Conservation (phyloP, 805 yeast species). For the Lipomyces starkeyi region DNA sequence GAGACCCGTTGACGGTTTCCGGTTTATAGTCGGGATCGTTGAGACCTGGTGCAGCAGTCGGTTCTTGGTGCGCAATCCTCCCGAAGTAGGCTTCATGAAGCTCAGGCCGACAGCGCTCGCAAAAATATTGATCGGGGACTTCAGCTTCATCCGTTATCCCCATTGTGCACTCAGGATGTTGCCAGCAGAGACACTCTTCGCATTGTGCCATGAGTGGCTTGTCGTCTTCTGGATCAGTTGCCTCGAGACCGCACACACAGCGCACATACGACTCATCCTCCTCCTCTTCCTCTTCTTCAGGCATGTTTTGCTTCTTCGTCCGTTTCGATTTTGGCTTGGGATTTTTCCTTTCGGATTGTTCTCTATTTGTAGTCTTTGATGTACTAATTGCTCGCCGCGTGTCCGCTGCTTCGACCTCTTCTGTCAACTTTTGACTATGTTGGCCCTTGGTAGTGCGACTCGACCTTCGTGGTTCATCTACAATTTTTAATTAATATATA, state of each 20-base stretch:
- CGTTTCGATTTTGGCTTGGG: constrained; percentile 11
- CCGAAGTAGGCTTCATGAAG: constrained; percentile 24
- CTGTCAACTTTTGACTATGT: constrained; percentile 40
- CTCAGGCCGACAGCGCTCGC: constrained; percentile 58
- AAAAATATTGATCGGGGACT: constrained; percentile 60
- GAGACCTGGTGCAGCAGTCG: background rate
- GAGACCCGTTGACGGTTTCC: background rate
- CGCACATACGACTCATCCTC: constrained; percentile 40
- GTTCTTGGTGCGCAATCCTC: background rate
- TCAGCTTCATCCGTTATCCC: constrained; percentile 50
- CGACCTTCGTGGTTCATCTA: constrained; percentile 47
- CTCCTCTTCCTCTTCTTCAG: constrained; percentile 30
- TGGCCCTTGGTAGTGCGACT: constrained; percentile 50
- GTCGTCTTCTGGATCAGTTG: constrained; percentile 44
- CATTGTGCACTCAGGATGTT: constrained; percentile 68
- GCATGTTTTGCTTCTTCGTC: background rate
- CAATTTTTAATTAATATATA: background rate
- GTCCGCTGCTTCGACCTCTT: constrained; percentile 33
- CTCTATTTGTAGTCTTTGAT: background rate
- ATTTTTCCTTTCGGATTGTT: background rate
- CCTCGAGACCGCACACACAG: constrained; percentile 45
- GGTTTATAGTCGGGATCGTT: background rate
- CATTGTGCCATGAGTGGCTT: constrained; percentile 66
- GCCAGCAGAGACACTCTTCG: constrained; percentile 70
- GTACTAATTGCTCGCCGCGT: constrained; percentile 3